Conservation (phyloP, 768 basidiomycete species). For the Phlegmacium glaucopus region DNA sequence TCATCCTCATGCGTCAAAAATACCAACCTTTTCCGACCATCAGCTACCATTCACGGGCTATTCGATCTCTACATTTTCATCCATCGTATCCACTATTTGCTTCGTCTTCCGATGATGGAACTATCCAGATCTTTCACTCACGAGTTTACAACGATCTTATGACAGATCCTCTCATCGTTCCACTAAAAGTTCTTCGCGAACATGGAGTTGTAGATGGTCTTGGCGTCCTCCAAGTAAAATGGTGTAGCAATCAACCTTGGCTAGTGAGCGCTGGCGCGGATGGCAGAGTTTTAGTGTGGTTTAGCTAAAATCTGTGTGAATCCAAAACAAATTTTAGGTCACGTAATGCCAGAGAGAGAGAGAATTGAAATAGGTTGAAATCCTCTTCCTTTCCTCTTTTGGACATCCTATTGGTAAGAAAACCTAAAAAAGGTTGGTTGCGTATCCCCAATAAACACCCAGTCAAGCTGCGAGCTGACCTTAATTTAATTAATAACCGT, state of each 20-base stretch:
- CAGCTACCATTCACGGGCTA: constrained; percentile 92
- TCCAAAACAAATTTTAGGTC: too few relatives aligned
- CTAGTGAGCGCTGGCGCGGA: constrained; percentile 91
- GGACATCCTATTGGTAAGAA: too few relatives aligned
- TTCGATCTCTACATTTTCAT: constrained; percentile 92
- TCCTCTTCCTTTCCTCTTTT: too few relatives aligned
- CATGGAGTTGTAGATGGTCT: constrained; percentile 82
- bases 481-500: too few relatives aligned
- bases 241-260: constrained; percentile 92
- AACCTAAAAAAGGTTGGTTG: too few relatives aligned
- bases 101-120: constrained; percentile 94
- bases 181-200: constrained; percentile 93
- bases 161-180: constrained; percentile 97
- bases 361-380: too few relatives aligned
- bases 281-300: constrained; percentile 86
- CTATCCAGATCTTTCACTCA: constrained; percentile 95
- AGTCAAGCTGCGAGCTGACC: too few relatives aligned
- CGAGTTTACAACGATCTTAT: constrained; percentile 93
- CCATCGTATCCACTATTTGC: constrained; percentile 94
- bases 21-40: constrained; percentile 5
- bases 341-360: too few relatives aligned
- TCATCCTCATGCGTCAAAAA: not conserved
- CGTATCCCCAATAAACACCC: too few relatives aligned
- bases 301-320: constrained; percentile 43
- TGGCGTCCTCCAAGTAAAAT: constrained; percentile 87